These are phyloP conservation scores for Globisporangium nagaii DNA, from an alignment of 352 stramenopile species.

Conservation along the genomic window DNA sequence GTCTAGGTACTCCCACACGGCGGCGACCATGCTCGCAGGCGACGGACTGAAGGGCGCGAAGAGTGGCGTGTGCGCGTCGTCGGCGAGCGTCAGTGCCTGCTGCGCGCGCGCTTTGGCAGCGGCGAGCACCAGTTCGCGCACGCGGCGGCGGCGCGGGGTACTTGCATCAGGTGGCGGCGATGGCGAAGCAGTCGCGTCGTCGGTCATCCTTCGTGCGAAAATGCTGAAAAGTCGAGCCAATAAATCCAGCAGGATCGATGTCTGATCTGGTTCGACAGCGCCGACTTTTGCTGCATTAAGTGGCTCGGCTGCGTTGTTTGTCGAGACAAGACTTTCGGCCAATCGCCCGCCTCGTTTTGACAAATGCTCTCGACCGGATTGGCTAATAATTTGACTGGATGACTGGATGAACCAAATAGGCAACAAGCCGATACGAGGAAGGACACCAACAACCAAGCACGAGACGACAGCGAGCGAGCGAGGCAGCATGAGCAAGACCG, in stretches of 20 bases:
- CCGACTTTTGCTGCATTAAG: too few relatives aligned
- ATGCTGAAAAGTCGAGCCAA: too few relatives aligned
- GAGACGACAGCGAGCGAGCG: neutral
- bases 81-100: conserved; percentile 37
- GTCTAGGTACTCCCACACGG: conserved; percentile 56
- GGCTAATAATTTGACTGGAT: conserved; percentile 16
- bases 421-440: neutral
- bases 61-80: conserved; percentile 18
- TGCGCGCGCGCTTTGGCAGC: conserved; percentile 45
- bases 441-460: neutral
- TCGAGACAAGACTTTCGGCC: too few relatives aligned
- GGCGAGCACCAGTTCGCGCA: conserved; percentile 60
- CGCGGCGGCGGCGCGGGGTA: conserved; percentile 13
- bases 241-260: too few relatives aligned
- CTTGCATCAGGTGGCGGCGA: neutral
- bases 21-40: conserved; percentile 41
- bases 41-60: conserved; percentile 80
- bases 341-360: too few relatives aligned
- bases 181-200: neutral
- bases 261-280: too few relatives aligned
- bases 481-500: conserved; percentile 1
- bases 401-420: conserved; percentile 2
- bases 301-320: too few relatives aligned
- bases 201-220: neutral
- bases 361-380: conserved; percentile 14